phyloP scores from a whole-genome alignment of 116 monocot species.

The Iris pallida region DNA sequence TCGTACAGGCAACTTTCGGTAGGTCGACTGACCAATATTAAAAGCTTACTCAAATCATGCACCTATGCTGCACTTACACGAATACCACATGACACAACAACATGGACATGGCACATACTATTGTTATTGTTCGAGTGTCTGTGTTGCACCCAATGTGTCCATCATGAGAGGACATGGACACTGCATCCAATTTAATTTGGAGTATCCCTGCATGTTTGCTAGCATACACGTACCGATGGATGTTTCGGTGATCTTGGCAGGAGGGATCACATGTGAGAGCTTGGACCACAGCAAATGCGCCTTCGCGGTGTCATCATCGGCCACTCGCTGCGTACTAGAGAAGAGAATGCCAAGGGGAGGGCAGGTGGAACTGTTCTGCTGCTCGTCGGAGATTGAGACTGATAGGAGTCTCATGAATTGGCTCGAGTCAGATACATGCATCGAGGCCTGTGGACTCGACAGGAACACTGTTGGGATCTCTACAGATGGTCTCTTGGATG shows the following conservation, averaged over 20 bases:
- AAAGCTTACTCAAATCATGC: no score
- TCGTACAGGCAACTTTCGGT: no score
- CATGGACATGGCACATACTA: no score
- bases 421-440: conserved; percentile 13
- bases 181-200: no score
- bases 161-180: no score
- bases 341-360: neutral
- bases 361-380: neutral
- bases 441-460: conserved; percentile 12
- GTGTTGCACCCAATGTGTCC: no score
- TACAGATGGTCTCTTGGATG: conserved; percentile 8
- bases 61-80: no score
- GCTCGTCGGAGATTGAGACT: neutral
- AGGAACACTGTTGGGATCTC: conserved; percentile 13
- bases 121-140: no score
- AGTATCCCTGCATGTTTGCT: no score
- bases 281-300: neutral
- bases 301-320: neutral
- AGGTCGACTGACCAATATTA: no score
- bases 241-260: neutral
- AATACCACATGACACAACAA: no score
- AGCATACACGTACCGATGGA: no score
- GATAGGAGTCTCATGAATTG: neutral
- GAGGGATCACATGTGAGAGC: neutral
- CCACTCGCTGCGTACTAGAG: conserved; percentile 5